Evolutionary conservation across 2,329 filamentous ascomycete species (phyloP).

Genomic region (Colletotrichum incanum): DNA sequence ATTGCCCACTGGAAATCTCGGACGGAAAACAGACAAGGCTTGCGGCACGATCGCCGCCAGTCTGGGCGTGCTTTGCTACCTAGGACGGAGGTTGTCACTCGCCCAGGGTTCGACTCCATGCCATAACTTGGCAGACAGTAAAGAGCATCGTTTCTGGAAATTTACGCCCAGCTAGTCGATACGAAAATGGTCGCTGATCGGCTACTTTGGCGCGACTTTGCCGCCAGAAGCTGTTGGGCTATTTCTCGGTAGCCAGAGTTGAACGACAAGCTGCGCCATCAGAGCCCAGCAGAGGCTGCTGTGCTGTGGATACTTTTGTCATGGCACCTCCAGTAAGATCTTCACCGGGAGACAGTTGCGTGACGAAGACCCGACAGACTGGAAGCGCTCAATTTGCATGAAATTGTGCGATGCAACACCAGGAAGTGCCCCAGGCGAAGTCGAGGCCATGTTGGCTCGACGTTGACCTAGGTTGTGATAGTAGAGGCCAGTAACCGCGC

Average conservation of each 20-base stretch:
- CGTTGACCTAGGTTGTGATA: constrained; percentile 1
- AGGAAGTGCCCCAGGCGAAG: constrained; percentile 13
- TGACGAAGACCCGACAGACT: constrained; percentile 47
- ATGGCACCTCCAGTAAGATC: constrained; percentile 14
- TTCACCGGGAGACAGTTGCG: constrained; percentile 6
- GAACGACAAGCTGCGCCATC: not conserved
- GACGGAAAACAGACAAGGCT: constrained; percentile 22
- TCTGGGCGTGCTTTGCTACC: constrained; percentile 21
- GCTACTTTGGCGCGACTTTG: constrained; percentile 24
- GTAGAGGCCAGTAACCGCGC: constrained; percentile 32
- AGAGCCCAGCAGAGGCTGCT: not conserved
- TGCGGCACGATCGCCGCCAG: constrained; percentile 27
- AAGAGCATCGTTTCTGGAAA: not conserved
- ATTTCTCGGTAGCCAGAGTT: not conserved
- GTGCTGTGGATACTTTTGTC: constrained; percentile 15
- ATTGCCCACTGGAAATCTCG: constrained; percentile 37
- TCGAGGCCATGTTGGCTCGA: constrained; percentile 22
- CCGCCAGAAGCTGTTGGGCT: constrained; percentile 17
- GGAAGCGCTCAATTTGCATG: constrained; percentile 52
- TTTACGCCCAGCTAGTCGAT: not conserved
- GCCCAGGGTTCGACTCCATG: constrained; percentile 9
- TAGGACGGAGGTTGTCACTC: constrained; percentile 8
- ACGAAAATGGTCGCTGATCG: not conserved
- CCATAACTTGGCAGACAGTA: constrained; percentile 15
- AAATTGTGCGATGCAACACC: constrained; percentile 37